These are phyloP conservation scores for Tephrocybe sp. DNA, from an alignment of 768 basidiomycete species.

Conservation along the genomic window DNA sequence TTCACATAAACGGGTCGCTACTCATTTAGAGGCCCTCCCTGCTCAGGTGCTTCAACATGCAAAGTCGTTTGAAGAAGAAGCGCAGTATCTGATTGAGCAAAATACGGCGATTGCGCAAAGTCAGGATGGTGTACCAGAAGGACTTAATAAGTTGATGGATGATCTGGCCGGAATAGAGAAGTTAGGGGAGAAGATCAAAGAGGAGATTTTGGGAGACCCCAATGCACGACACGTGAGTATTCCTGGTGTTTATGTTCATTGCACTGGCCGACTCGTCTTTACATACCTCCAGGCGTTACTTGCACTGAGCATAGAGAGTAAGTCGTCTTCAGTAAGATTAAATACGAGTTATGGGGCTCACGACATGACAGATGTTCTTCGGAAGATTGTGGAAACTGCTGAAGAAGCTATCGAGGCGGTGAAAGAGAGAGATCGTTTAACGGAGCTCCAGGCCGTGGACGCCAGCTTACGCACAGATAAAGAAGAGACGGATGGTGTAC, in stretches of 20 bases:
- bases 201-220: slow-evolving; percentile 31
- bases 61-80: slow-evolving; percentile 29
- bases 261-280: not conserved
- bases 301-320: slow-evolving; percentile 28
- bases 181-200: slow-evolving; percentile 28
- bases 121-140: slow-evolving; percentile 24
- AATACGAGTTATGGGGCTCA: not conserved
- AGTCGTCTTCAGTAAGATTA: not conserved
- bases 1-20: slow-evolving; percentile 18
- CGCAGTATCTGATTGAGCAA: slow-evolving; percentile 28
- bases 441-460: slow-evolving; percentile 3
- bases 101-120: slow-evolving; percentile 11
- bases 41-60: slow-evolving; percentile 28
- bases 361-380: slow-evolving; percentile 17
- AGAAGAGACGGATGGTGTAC: not conserved
- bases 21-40: slow-evolving; percentile 32
- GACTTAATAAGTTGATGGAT: slow-evolving; percentile 29
- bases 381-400: slow-evolving; percentile 16
- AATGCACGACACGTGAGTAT: slow-evolving; percentile 30
- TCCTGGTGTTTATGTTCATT: not conserved
- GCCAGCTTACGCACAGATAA: not conserved
- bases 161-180: slow-evolving; percentile 32
- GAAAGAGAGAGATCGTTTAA: slow-evolving; percentile 15
- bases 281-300: slow-evolving; percentile 27
- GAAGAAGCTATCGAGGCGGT: slow-evolving; percentile 15